Base-by-base conservation (phyloP, 2,329 filamentous ascomycete genomes). In the Penicillium sp. region DNA sequence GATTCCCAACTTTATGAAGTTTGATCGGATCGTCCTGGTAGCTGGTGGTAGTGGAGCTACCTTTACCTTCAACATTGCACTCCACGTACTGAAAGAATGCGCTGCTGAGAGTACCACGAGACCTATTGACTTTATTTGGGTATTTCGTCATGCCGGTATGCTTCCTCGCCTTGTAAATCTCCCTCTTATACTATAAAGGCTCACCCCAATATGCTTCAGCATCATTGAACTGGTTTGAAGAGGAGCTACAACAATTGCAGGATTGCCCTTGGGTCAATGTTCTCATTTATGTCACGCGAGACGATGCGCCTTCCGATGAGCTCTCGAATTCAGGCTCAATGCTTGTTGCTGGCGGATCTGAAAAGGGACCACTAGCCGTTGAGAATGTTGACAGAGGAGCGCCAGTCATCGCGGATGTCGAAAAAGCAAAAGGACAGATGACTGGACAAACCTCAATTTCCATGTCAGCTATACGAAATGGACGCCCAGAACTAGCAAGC, bases 41-140 rank as follows among this genome's bases (percentile, higher is more conserved):
- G 54, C 54, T 13, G 54, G 57, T 51, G 53, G 54, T 2, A 61
- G 53, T 36, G 60, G 57, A 16, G 54, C 57, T 26, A 38, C 13
- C 7, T 38, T 38, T 18, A 38, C 36, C 12, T 21, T 38, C 49
- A 49, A 52, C 3, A 49, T 62, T 49, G 58, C 58, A 4, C 16
- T 58, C 8, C 24, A 52, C 16, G 28, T 62, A 16, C 28, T 58
- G 24, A 52, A 45, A 26, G 34, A 46, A 15, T 38, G 18, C 6
- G n/a, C 51, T 4, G 44, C 24, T 24, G 16, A 26, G 5, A 42
- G 45, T 28, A 5, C 39, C 6, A 23, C 24, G 13, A 56, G 50
- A 46, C 42, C 16, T 1, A 54, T 54, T 39, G 49, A 57, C 31
- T 58, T 58, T 31, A 52, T 58, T 8, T 56, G 51, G 53, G 42